A percentile compares a stretch with the other conserved stretches of the same genome.
Evolutionary conservation across 768 basidiomycete species (phyloP).

Genomic region (Tulasnella sp.): DNA sequence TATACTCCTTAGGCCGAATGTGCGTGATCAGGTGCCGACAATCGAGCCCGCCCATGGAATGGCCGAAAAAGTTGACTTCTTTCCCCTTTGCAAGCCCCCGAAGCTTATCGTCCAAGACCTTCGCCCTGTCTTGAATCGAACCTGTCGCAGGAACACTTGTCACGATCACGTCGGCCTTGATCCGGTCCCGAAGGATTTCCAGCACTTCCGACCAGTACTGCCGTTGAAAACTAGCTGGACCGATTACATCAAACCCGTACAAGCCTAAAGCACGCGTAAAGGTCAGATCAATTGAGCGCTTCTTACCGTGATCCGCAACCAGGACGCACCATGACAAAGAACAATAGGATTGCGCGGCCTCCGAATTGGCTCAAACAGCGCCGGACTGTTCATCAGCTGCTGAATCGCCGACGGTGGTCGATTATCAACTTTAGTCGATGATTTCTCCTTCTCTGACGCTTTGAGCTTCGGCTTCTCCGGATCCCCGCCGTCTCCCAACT

Average conservation of each 20-base stretch:
- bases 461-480: neutral
- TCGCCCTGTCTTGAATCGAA: constrained; percentile 79
- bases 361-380: constrained; percentile 75
- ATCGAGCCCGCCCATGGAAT: constrained; percentile 96
- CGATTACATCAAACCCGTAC: constrained; percentile 93
- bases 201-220: constrained; percentile 93
- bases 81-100: constrained; percentile 66
- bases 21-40: constrained; percentile 90
- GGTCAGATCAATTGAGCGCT: neutral
- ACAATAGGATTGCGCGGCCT: constrained; percentile 88
- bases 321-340: constrained; percentile 83
- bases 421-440: neutral
- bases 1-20: constrained; percentile 78
- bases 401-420: constrained; percentile 40
- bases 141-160: constrained; percentile 95
- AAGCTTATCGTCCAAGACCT: constrained; percentile 73
- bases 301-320: neutral
- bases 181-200: constrained; percentile 70
- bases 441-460: neutral
- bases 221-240: constrained; percentile 77
- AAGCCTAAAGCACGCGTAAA: constrained; percentile 57
- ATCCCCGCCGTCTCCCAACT: neutral
- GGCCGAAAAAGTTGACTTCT: constrained; percentile 90
- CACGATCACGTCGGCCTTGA: constrained; percentile 94
- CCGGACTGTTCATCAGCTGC: constrained; percentile 69